Conservation (phyloP, 129 eudicot genomes). For the Glebionis coronaria region DNA sequence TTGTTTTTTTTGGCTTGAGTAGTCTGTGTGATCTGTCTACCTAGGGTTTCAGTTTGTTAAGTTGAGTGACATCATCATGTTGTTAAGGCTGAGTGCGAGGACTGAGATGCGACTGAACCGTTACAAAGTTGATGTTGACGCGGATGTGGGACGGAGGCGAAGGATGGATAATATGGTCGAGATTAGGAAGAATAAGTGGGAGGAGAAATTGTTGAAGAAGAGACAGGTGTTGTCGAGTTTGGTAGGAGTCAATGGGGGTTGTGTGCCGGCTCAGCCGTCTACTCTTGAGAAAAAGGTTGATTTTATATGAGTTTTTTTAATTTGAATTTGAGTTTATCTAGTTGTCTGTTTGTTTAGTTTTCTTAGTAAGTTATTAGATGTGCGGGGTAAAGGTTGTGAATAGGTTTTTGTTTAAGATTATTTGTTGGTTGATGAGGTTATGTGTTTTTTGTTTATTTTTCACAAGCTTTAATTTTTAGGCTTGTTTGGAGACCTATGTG, state of each 20-base stretch:
- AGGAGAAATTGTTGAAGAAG: constrained; percentile 73
- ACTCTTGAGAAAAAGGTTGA: constrained; percentile 52
- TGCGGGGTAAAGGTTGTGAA: background rate
- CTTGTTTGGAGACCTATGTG: too few relatives aligned
- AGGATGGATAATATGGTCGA: constrained; percentile 84
- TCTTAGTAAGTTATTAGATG: background rate
- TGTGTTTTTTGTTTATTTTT: too few relatives aligned
- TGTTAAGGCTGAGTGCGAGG: constrained; percentile 57
- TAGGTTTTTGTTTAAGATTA: background rate
- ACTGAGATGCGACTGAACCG: constrained; percentile 67
- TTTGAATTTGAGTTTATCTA: background rate
- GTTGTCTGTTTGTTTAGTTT: background rate
- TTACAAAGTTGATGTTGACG: constrained; percentile 75
- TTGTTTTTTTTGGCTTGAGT: too few relatives aligned
- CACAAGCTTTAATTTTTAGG: too few relatives aligned
- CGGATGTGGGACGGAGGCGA: constrained; percentile 74
- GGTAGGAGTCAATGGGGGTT: constrained; percentile 2
- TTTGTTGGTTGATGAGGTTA: background rate
- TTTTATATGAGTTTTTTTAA: background rate
- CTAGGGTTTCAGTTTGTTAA: constrained; percentile 18
- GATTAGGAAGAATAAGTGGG: constrained; percentile 74
- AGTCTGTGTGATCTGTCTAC: too few relatives aligned
- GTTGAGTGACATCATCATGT: constrained; percentile 30
- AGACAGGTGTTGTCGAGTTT: constrained; percentile 48
- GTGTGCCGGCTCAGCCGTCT: constrained; percentile 27